These are phyloP conservation scores for Candida boidinii DNA, from an alignment of 805 yeast genomes.

Conservation along the genomic window DNA sequence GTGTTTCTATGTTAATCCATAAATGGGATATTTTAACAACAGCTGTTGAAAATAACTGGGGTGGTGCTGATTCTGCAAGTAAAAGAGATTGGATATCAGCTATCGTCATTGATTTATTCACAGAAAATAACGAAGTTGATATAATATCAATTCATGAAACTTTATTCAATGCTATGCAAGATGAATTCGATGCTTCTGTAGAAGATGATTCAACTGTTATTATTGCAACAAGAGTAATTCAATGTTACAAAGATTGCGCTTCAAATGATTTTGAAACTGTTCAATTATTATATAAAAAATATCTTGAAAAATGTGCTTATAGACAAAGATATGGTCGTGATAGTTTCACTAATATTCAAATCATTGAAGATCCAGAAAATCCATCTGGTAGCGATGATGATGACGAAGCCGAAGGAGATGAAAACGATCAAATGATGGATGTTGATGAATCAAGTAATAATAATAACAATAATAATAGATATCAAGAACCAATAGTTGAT, in stretches of 20 bases:
- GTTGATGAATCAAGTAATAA: slow-evolving; percentile 18
- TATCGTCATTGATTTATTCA: slow-evolving; percentile 70
- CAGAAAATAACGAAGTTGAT: slow-evolving; percentile 56
- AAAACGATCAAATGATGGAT: slow-evolving; percentile 25
- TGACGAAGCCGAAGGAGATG: slow-evolving; percentile 38
- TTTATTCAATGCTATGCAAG: slow-evolving; percentile 81
- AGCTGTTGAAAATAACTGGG: slow-evolving; percentile 93
- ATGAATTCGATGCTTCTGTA: slow-evolving; percentile 82
- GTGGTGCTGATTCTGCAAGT: slow-evolving; percentile 84
- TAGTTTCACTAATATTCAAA: slow-evolving; percentile 29
- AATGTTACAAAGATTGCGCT: slow-evolving; percentile 57
- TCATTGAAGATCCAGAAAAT: slow-evolving; percentile 55
- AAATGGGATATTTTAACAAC: slow-evolving; percentile 82
- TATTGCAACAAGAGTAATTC: slow-evolving; percentile 59
- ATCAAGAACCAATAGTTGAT: slow-evolving; percentile 54
- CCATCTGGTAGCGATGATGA: slow-evolving; percentile 45
- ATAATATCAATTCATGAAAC: slow-evolving; percentile 77
- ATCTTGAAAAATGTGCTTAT: slow-evolving; percentile 43
- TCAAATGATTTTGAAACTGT: slow-evolving; percentile 43
- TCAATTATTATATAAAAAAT: slow-evolving; percentile 51
- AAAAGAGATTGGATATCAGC: slow-evolving; percentile 95
- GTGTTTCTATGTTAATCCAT: slow-evolving; percentile 85
- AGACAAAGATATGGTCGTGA: slow-evolving; percentile 18
- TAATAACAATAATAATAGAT: slow-evolving; percentile 25
- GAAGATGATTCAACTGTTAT: slow-evolving; percentile 84